Base-by-base conservation (phyloP, 495 filamentous ascomycete species). In the Trichoderma gamsii region DNA sequence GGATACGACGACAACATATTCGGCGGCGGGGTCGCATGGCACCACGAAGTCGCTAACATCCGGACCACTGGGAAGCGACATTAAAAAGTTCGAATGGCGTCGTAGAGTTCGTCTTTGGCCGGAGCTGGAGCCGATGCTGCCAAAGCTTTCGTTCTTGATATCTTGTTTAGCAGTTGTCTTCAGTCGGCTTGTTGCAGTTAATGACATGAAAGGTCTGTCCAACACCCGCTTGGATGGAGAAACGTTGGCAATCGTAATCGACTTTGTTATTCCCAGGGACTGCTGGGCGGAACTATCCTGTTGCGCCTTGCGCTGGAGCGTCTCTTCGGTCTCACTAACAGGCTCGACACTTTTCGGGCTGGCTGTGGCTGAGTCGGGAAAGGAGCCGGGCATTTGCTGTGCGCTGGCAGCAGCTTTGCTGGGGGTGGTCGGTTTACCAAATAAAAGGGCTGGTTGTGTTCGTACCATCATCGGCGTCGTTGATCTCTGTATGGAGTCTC, bases 1-100 rank as follows among this genome's bases (percentile, higher is more conserved):
- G 21, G 92, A 96, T 1, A 98, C 83, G 9, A 99, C 75, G 68
- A 99, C 87, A 5, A 92, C 89, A 73, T 97, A 97, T 70, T 97
- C 92, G 67, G 90, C 85, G 27, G 85, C 86, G 0, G 83, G 79
- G 67, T 95, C 92, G 68, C 87, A 80, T 6, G 87, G 83, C 0
- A 93, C 77, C 12, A 82, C 78, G 12, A 97, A 77, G 65, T 90
- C 82, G 76, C 85, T 85, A 66, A 97, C 86, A 71, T 92, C 87
- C 12, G 95, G 95, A 4, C 83, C 79, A 66, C 88, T 85, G 0
- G 93, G 92, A 1, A 95, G 95, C 3, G 84, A 79, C 66, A 88
- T 85, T 1, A 93, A 92, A 1, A 92, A 77, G 0, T 83, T 79
- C 27, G 84, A 89, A 0, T 88, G 84, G 68, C 87, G 83, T 69